phyloP scores from a whole-genome alignment of 805 yeast genomes.

The Blastobotrys robertii region DNA sequence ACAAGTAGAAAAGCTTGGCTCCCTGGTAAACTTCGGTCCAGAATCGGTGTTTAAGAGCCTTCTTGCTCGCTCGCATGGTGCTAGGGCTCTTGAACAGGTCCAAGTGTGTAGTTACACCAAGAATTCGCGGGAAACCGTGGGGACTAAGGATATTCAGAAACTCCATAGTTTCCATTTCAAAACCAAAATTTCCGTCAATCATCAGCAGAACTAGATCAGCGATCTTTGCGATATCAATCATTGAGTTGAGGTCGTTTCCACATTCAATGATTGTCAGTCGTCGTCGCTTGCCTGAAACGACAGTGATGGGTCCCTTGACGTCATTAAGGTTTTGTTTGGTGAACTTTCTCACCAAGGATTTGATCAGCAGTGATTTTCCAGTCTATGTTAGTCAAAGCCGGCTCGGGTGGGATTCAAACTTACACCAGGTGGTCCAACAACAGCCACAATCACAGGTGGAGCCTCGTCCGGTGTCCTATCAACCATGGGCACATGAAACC shows the following conservation, averaged over 20 bases:
- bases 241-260: constrained; percentile 82
- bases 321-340: constrained; percentile 81
- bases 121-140: constrained; percentile 97
- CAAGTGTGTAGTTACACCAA: constrained; percentile 92
- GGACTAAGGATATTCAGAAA: constrained; percentile 91
- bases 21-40: constrained; percentile 99
- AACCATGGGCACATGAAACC: constrained; percentile 93
- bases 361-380: constrained; percentile 88
- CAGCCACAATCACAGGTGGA: constrained; percentile 92
- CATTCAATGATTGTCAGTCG: constrained; percentile 90
- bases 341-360: constrained; percentile 76
- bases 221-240: constrained; percentile 92
- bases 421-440: constrained; percentile 93
- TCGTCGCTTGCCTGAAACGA: constrained; percentile 90
- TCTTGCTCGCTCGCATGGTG: constrained; percentile 84
- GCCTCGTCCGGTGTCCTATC: constrained; percentile 97
- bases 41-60: constrained; percentile 82
- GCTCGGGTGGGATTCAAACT: constrained; percentile 4
- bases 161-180: constrained; percentile 99
- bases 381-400: constrained; percentile 37
- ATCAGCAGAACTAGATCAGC: constrained; percentile 84
- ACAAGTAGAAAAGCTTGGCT: constrained; percentile 86
- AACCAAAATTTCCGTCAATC: constrained; percentile 95
- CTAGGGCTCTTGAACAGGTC: constrained; percentile 87
- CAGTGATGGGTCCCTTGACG: constrained; percentile 91